These are phyloP conservation scores for Ogataea hybrid DNA, from an alignment of 1,139 yeast genomes.

Conservation along the genomic window DNA sequence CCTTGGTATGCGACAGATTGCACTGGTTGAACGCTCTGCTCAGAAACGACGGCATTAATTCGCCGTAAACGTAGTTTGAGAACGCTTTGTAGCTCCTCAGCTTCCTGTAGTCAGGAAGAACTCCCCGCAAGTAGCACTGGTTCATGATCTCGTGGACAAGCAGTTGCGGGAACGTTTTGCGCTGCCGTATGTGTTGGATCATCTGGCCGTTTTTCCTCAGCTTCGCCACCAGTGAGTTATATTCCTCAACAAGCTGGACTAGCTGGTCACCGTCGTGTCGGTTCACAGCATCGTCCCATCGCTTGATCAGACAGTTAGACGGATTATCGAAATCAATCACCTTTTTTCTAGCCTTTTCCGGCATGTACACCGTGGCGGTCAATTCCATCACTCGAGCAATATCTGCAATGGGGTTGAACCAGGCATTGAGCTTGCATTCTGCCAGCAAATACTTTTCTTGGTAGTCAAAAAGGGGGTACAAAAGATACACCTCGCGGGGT, in stretches of 20 bases:
- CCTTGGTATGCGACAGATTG: slow-evolving; percentile 48
- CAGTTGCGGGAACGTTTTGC: slow-evolving; percentile 48
- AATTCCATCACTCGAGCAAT: slow-evolving; percentile 60
- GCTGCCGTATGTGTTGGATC: slow-evolving; percentile 35
- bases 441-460: slow-evolving; percentile 31
- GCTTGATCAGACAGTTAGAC: slow-evolving; percentile 43
- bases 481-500: slow-evolving; percentile 30
- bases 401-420: slow-evolving; percentile 71
- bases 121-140: slow-evolving; percentile 72
- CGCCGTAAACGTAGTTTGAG: slow-evolving; percentile 91
- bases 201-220: slow-evolving; percentile 32
- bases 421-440: slow-evolving; percentile 46
- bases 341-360: slow-evolving; percentile 39
- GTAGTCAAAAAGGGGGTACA: slow-evolving; percentile 38
- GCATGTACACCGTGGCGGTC: slow-evolving; percentile 43
- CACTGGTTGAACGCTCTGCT: slow-evolving; percentile 69
- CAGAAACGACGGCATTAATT: slow-evolving; percentile 74
- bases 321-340: slow-evolving; percentile 40
- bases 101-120: slow-evolving; percentile 68
- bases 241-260: slow-evolving; percentile 37
- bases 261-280: slow-evolving; percentile 36
- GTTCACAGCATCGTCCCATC: slow-evolving; percentile 42
- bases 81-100: slow-evolving; percentile 78
- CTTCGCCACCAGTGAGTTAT: slow-evolving; percentile 37
- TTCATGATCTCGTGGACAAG: slow-evolving; percentile 68